Evolutionary conservation across 129 eudicot species (phyloP).

Genomic region (Heracleum sosnowskyi): DNA sequence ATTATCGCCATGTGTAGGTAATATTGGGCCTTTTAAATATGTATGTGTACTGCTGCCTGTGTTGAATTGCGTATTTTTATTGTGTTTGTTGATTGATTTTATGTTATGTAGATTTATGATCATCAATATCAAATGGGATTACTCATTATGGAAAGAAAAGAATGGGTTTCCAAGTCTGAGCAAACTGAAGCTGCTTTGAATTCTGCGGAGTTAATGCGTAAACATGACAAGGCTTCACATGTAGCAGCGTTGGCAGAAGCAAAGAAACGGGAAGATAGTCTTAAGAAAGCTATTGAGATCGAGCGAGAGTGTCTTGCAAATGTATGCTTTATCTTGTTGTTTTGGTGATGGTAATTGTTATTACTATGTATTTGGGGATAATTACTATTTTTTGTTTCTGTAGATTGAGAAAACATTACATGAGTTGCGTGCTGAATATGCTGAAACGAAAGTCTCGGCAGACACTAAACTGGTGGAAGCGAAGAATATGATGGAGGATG

Average conservation of each 20-base stretch:
- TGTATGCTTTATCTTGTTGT: conserved; percentile 28
- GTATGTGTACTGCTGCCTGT: too few species aligned
- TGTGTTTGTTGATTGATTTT: neutral
- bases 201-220: conserved; percentile 47
- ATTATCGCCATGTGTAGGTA: neutral
- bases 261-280: conserved; percentile 58
- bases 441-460: conserved; percentile 78
- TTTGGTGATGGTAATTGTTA: neutral
- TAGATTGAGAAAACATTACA: conserved; percentile 91
- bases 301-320: conserved; percentile 89
- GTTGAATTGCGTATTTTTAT: too few species aligned
- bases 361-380: neutral
- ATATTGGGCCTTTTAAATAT: too few species aligned
- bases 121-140: conserved; percentile 94
- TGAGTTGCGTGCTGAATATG: conserved; percentile 91
- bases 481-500: conserved; percentile 69
- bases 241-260: conserved; percentile 54
- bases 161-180: conserved; percentile 72
- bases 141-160: conserved; percentile 76
- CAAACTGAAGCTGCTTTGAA: conserved; percentile 55
- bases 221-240: conserved; percentile 49
- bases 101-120: conserved; percentile 51
- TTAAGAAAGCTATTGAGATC: conserved; percentile 80
- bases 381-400: conserved; percentile 3
- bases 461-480: conserved; percentile 72